phyloP scores from a whole-genome alignment of 192 early-diverging fungal genomes.

The Backusella circina region DNA sequence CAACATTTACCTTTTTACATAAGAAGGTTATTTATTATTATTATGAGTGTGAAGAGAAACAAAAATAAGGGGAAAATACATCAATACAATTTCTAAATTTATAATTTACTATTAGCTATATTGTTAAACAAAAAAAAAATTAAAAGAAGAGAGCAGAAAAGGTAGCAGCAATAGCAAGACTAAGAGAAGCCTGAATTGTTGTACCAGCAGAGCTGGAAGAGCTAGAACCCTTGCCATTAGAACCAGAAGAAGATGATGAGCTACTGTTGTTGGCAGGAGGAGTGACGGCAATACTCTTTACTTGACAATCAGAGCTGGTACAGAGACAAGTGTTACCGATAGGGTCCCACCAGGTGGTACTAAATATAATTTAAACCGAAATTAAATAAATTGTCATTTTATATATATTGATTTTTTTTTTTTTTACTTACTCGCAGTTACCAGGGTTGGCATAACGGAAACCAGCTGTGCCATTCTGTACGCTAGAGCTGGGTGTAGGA shows the following conservation, averaged over 20 bases:
- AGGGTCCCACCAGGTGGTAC: constrained; percentile 68
- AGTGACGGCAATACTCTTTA: constrained; percentile 40
- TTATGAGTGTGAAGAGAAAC: background rate
- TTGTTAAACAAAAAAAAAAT: background rate
- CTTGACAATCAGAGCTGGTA: constrained; percentile 42
- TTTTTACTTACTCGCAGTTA: constrained; percentile 49
- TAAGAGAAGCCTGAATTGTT: background rate
- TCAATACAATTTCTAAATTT: constrained; percentile 1
- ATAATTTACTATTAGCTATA: background rate
- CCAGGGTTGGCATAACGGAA: constrained; percentile 43
- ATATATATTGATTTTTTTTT: background rate
- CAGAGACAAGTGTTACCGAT: constrained; percentile 52
- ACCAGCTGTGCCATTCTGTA: constrained; percentile 26
- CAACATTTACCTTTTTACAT: background rate
- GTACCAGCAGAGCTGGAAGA: background rate
- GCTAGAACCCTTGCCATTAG: background rate
- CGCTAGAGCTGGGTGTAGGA: constrained; percentile 37
- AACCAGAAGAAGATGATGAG: background rate
- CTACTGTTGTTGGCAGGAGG: background rate
- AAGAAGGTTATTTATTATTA: background rate
- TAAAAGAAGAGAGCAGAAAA: background rate
- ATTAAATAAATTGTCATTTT: background rate
- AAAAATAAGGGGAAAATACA: no score
- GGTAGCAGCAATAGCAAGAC: background rate
- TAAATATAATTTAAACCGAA: constrained; percentile 16